phyloP scores from a whole-genome alignment of 2,329 filamentous ascomycete genomes.

The Tolypocladium pustulatum region DNA sequence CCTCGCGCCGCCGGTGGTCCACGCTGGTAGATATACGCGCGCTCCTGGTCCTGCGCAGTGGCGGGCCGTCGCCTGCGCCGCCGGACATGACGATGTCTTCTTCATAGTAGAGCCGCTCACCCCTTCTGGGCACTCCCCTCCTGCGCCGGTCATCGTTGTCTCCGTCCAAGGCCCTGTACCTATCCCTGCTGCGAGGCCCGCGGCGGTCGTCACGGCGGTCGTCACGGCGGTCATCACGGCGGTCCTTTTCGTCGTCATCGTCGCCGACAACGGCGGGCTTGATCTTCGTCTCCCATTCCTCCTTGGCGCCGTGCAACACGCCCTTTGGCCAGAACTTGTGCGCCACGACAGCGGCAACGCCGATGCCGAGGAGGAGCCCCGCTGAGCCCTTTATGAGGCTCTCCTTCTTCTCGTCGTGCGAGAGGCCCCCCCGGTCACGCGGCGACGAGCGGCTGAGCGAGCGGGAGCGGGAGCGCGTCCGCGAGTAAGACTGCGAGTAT shows the following conservation, averaged over 20 bases:
- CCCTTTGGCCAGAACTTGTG: slow-evolving; percentile 25
- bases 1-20: slow-evolving; percentile 7
- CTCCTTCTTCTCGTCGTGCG: slow-evolving; percentile 9
- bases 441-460: slow-evolving; percentile 12
- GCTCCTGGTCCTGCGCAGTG: slow-evolving; percentile 1
- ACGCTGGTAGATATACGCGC: slow-evolving; percentile 6
- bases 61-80: background rate
- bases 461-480: slow-evolving; percentile 7
- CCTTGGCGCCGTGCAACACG: slow-evolving; percentile 14
- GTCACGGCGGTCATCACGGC: too few species aligned
- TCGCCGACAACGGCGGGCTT: background rate
- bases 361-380: slow-evolving; percentile 22
- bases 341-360: slow-evolving; percentile 21
- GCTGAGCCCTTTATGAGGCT: slow-evolving; percentile 20
- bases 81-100: background rate
- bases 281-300: slow-evolving; percentile 15
- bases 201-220: background rate
- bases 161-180: slow-evolving; percentile 1
- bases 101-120: background rate
- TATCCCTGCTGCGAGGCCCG: background rate
- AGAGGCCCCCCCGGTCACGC: slow-evolving; percentile 4
- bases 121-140: background rate
- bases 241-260: background rate
- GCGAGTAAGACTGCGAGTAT: background rate
- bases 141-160: slow-evolving; percentile 1